Base-by-base conservation (phyloP, 2,329 filamentous ascomycete species). In the Purpureocillium takamizusanense region DNA sequence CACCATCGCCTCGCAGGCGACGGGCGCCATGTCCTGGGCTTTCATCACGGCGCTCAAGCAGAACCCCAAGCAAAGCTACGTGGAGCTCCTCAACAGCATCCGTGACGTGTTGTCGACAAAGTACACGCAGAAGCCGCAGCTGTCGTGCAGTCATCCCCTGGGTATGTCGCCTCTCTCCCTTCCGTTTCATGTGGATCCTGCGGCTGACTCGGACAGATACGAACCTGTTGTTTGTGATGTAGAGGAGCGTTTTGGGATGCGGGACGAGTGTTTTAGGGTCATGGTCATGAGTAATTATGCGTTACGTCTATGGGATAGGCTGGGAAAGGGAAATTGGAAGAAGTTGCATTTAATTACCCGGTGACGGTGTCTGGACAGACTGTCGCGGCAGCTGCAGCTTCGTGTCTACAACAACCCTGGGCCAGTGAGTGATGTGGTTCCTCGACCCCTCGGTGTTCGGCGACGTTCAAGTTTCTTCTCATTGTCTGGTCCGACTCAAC, bases 11-110 rank as follows among this genome's bases (percentile, higher is more conserved):
- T 80, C 86, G 40, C 76, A 95, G 65, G 90, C 92, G 27, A 98
- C 92, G 0, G 92, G 92, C 39, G 92, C 92, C 61, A 97, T 98
- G 92, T 95, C 88, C 4, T 95, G 85, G 79, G 92, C 92, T 2
- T 98, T 98, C 61, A 92, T 98, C 60, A 80, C 75, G 2, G 83
- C 89, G 15, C 74, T 97, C 54, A 89, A 85, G 70, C 87, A 89
- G 68, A 94, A 94, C 56, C 87, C 87, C 1, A 83, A 94, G 58
- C 92, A 97, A 69, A 95, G 84, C 65, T 98, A 98, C 56, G 86
- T 97, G 36, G 82, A 95, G 69, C 70, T 98, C 41, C 74, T 98
- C 49, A 97, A 95, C 71, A 95, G 82, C 62, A 89, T 98, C 54
- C 85, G 92, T 41, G 89, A 95, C 41, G 82, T 95, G 55, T 70